Base-by-base conservation (phyloP, 2,329 filamentous ascomycete species). In the Claviceps maximensis region DNA sequence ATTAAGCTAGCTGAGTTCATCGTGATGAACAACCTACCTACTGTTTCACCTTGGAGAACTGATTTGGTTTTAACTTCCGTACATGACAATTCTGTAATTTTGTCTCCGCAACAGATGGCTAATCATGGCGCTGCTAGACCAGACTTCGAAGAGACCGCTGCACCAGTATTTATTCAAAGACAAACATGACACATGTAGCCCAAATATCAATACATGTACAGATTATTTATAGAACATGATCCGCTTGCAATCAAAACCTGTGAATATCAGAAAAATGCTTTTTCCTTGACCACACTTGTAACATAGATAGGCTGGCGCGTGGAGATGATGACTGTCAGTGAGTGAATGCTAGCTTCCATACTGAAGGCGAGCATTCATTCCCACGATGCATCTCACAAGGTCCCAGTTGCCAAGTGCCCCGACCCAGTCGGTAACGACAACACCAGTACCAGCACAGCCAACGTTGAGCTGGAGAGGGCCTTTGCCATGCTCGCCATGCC, bases 401-500 rank as follows among this genome's bases (percentile, higher is more conserved):
- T 96, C 89, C 91, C 91, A 98, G 69, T 97, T 86, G 0, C 84
- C 89, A 57, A 83, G 77, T 56, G 83, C 74, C 2, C 93, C 93
- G 50, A 96, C 90, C 87, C 87, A 96, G 68, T 98, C 93, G 56
- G 86, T 93, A 27, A 97, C 85, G 46, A 97, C 83, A 55, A 97
- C 82, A 4, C 93, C 93, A 1, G 90, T 94, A 6, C 82, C 78
- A 29, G 86, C 89, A 62, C 89, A 83, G 1, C 85, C 83, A 36
- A 83, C 72, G 47, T 73, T 70, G 50, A 78, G 65, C 56, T 73
- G 67, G 13, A 68, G 68, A 6, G 74, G 72, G 0, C 77, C 78
- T 58, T 74, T 74, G 49, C 72, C 75, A 7, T 69, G 63, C 56
- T 74, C 72, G 47, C 75, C 77, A 63, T 84, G 82, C 13, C 69